Conservation (phyloP, 2,329 filamentous ascomycete species). For the Diplodia scrobiculata region DNA sequence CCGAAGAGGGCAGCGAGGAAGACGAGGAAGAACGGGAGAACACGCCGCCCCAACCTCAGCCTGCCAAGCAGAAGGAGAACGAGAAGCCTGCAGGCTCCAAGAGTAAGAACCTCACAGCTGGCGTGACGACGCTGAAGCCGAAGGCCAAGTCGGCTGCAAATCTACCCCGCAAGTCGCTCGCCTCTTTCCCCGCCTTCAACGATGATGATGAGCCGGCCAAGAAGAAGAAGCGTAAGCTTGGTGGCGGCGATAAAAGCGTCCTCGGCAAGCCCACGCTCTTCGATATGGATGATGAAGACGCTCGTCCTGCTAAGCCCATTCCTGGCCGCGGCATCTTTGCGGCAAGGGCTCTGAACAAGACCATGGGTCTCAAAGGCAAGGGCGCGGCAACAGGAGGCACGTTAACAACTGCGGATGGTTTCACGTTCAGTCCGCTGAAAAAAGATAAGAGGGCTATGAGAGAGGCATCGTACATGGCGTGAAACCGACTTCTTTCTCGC, state of each 20-base stretch:
- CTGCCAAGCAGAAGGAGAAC: conserved; percentile 37
- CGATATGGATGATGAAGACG: conserved; percentile 58
- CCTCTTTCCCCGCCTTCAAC: conserved; percentile 49
- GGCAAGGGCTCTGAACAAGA: conserved; percentile 43
- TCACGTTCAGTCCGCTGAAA: conserved; percentile 46
- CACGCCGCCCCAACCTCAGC: conserved; percentile 34
- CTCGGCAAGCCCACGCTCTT: conserved; percentile 60
- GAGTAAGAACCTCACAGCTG: conserved; percentile 41
- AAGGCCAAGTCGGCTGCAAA: conserved; percentile 42
- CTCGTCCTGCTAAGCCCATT: conserved; percentile 38
- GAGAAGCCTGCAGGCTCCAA: conserved; percentile 31
- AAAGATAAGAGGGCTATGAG: conserved; percentile 41
- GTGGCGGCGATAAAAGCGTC: conserved; percentile 56
- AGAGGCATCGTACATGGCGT: conserved; percentile 26
- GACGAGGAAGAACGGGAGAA: conserved; percentile 48
- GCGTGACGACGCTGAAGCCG: conserved; percentile 34
- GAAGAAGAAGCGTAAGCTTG: conserved; percentile 73
- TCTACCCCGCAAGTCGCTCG: conserved; percentile 51
- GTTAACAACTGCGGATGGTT: conserved; percentile 45
- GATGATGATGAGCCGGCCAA: conserved; percentile 46
- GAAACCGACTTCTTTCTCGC: background rate
- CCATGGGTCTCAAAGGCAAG: conserved; percentile 37
- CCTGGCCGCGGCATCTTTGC: conserved; percentile 45
- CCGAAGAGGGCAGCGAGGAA: conserved; percentile 47
- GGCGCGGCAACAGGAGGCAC: conserved; percentile 42